phyloP scores from a whole-genome alignment of 2,329 filamentous ascomycete species.

The Trichophyton simii region DNA sequence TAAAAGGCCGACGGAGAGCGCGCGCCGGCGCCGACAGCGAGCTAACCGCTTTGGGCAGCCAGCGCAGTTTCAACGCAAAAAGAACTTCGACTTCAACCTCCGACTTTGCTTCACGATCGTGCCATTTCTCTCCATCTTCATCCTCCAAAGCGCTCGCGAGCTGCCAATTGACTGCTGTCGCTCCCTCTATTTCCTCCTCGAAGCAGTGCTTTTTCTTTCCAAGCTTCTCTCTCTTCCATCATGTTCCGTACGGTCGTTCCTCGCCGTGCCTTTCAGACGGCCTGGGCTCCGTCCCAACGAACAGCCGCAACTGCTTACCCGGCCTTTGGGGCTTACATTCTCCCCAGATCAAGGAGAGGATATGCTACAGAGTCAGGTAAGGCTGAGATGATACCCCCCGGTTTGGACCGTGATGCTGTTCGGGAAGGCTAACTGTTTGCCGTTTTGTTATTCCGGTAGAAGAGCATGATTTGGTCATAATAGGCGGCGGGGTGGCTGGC shows the following conservation, averaged over 20 bases:
- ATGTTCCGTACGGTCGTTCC: conserved; percentile 44
- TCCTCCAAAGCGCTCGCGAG: conserved; percentile 13
- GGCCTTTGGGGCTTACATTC: conserved; percentile 33
- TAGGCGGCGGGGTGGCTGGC: conserved; percentile 93
- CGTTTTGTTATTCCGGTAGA: conserved; percentile 39
- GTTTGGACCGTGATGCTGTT: not conserved
- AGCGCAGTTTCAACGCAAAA: conserved; percentile 8
- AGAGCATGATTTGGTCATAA: conserved; percentile 94
- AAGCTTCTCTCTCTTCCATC: conserved; percentile 20
- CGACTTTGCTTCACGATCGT: conserved; percentile 1
- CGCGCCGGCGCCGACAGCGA: conserved; percentile 1
- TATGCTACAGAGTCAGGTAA: conserved; percentile 42
- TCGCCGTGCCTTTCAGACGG: conserved; percentile 36
- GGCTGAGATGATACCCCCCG: not conserved
- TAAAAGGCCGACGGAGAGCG: conserved; percentile 10
- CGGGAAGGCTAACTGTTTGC: conserved; percentile 11
- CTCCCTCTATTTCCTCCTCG: conserved; percentile 15
- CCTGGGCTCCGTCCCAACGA: conserved; percentile 26
- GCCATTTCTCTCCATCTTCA: conserved; percentile 16
- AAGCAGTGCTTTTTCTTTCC: conserved; percentile 11
- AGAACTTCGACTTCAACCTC: conserved; percentile 3
- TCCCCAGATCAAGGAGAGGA: conserved; percentile 42
- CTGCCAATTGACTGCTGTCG: not conserved
- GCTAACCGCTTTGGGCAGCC: conserved; percentile 7
- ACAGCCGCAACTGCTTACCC: conserved; percentile 25